Conservation (phyloP, 106 monocot genomes). For the Acorus gramineus region DNA sequence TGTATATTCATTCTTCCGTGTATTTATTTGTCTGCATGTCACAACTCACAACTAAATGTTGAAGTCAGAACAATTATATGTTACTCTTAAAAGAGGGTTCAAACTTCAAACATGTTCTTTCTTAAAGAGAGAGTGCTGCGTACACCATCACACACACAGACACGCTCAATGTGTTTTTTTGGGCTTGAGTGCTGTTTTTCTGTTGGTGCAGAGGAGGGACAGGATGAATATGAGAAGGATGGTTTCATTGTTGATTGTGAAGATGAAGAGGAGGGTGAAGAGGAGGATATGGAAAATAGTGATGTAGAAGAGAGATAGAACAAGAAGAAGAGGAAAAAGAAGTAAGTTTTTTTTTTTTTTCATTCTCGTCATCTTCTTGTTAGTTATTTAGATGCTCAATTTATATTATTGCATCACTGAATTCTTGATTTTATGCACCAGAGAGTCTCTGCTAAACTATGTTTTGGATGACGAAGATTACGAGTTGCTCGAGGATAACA, state of each 20-base stretch:
- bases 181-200: not conserved
- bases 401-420: no score
- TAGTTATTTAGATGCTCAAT: no score
- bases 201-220: constrained; percentile 57
- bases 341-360: constrained; percentile 4
- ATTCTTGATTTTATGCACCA: constrained; percentile 14
- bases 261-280: constrained; percentile 63
- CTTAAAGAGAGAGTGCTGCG: no score
- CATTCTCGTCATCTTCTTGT: no score
- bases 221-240: constrained; percentile 93
- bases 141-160: no score
- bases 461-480: constrained; percentile 98
- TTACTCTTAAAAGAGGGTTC: no score
- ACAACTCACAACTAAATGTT: no score
- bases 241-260: constrained; percentile 92
- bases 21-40: no score
- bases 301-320: constrained; percentile 55
- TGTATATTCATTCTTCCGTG: no score
- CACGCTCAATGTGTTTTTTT: not conserved
- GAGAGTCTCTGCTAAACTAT: constrained; percentile 71
- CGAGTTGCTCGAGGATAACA: constrained; percentile 83
- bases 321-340: constrained; percentile 70
- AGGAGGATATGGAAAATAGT: constrained; percentile 32
- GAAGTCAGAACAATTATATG: no score
- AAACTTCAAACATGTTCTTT: no score